These are phyloP conservation scores for Fistulina hepatica DNA, from an alignment of 1,284 basidiomycete species.

Conservation along the genomic window DNA sequence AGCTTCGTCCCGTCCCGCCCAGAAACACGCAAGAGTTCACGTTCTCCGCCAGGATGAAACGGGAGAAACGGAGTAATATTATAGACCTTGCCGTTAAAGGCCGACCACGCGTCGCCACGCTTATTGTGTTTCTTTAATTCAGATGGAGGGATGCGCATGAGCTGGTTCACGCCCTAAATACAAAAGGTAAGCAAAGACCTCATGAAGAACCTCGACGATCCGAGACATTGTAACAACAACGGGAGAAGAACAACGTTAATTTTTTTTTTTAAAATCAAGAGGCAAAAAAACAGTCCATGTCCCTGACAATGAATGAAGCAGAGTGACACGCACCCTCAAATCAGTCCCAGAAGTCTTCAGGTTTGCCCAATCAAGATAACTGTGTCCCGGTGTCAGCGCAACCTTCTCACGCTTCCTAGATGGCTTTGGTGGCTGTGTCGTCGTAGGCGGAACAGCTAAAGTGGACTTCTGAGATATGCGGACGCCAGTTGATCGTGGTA, in stretches of 20 bases:
- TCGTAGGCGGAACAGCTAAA: conserved; percentile 48
- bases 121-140: conserved; percentile 79
- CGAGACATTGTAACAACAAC: too few relatives aligned
- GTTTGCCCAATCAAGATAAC: conserved; percentile 90
- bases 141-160: conserved; percentile 72
- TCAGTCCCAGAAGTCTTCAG: conserved; percentile 73
- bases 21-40: conserved; percentile 91
- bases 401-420: conserved; percentile 69
- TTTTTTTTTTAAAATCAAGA: too few relatives aligned
- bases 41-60: conserved; percentile 92
- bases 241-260: too few relatives aligned
- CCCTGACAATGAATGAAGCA: conserved; percentile 1
- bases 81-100: conserved; percentile 90
- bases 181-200: conserved; percentile 6
- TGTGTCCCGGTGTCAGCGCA: conserved; percentile 83
- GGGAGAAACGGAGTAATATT: conserved; percentile 90
- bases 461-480: conserved; percentile 18
- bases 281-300: too few relatives aligned
- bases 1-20: conserved; percentile 91
- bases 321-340: conserved; percentile 50
- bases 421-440: conserved; percentile 43
- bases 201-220: too few relatives aligned
- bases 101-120: conserved; percentile 88
- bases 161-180: conserved; percentile 46
- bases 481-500: conserved; percentile 12